Evolutionary conservation across 1,284 basidiomycete genomes (phyloP).

Genomic region (Trichosporon coremiiforme): DNA sequence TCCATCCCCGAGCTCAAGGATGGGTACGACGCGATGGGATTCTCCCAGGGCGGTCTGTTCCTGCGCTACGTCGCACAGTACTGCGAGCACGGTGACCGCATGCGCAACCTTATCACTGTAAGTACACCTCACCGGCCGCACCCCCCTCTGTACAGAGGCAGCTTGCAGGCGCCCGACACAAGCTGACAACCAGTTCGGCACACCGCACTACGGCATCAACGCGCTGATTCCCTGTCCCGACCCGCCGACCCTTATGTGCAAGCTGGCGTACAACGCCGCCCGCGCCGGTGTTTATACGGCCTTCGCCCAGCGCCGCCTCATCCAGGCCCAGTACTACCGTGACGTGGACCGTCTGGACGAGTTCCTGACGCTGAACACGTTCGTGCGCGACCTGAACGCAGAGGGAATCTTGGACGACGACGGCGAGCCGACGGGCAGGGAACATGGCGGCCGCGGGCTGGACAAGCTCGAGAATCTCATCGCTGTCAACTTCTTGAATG

Average conservation of each 20-base stretch:
- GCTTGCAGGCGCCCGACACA: too few species aligned
- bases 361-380: constrained; percentile 69
- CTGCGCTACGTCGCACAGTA: constrained; percentile 85
- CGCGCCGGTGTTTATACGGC: constrained; percentile 74
- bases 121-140: constrained; percentile 21
- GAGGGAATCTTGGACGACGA: constrained; percentile 32
- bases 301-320: constrained; percentile 78
- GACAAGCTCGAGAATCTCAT: constrained; percentile 52
- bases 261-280: constrained; percentile 70
- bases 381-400: constrained; percentile 55
- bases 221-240: constrained; percentile 55
- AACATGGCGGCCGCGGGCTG: constrained; percentile 44
- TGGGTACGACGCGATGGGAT: constrained; percentile 82
- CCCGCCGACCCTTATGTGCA: constrained; percentile 63
- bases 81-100: constrained; percentile 69
- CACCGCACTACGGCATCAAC: constrained; percentile 55
- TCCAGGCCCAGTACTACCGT: constrained; percentile 93
- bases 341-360: constrained; percentile 73
- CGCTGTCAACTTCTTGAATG: constrained; percentile 53
- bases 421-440: constrained; percentile 24
- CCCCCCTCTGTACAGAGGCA: too few species aligned
- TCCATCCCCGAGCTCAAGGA: constrained; percentile 22
- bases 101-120: constrained; percentile 82
- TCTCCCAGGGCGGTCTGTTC: constrained; percentile 94
- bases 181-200: constrained; percentile 56